A percentile compares a stretch with the other conserved stretches of the same genome.
Conservation (phyloP, 1,284 basidiomycete species). For the Porodaedalea pini region DNA sequence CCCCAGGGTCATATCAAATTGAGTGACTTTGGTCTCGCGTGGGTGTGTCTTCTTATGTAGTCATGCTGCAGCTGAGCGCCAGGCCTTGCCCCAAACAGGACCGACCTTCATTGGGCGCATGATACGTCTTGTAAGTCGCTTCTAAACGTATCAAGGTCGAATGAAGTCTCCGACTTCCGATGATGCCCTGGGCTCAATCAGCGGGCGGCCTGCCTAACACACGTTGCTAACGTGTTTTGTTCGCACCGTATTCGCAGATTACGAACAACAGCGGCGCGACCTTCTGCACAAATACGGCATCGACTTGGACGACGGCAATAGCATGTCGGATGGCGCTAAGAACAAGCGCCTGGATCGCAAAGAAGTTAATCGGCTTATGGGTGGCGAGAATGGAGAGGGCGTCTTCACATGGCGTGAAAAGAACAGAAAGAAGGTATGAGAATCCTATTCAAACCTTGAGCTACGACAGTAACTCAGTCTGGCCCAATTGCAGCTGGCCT, state of each 20-base stretch:
- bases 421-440: conserved; percentile 77
- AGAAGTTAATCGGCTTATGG: conserved; percentile 78
- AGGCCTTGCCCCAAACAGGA: conserved; percentile 39
- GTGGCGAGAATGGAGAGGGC: conserved; percentile 68
- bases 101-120: conserved; percentile 87
- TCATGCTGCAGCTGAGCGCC: conserved; percentile 29
- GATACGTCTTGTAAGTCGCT: conserved; percentile 74
- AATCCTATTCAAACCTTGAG: conserved; percentile 6
- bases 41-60: conserved; percentile 35
- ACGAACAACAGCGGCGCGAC: conserved; percentile 89
- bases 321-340: conserved; percentile 58
- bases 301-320: conserved; percentile 80
- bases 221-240: background rate
- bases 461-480: conserved; percentile 19
- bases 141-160: conserved; percentile 14
- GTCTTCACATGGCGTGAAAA: conserved; percentile 95
- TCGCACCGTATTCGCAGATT: conserved; percentile 55
- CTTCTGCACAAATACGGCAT: conserved; percentile 91
- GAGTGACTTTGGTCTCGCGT: conserved; percentile 95
- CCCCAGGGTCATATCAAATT: conserved; percentile 91
- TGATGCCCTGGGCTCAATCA: background rate
- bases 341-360: conserved; percentile 74
- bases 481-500: conserved; percentile 69
- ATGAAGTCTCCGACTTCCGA: background rate
- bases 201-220: background rate